Percentiles rank a stretch among this genome's conserved stretches.
Evolutionary conservation across 208 protist genomes (phyloP).

Genomic region (Trypanosoma scelopori): DNA sequence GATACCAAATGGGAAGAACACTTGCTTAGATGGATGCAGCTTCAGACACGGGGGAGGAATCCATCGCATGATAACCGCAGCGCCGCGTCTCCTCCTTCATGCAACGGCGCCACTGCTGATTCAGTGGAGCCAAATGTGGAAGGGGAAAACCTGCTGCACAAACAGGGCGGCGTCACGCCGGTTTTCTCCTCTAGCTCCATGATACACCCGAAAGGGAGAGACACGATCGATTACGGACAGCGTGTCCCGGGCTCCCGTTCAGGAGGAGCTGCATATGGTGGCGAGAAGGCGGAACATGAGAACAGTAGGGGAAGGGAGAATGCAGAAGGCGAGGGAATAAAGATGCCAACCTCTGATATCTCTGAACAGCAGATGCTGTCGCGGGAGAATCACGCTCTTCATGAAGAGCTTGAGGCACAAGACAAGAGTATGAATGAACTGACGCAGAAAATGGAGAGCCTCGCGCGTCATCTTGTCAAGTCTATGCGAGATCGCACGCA

Average conservation of each 20-base stretch:
- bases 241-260: background rate
- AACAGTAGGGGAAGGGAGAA: background rate
- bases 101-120: background rate
- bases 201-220: background rate
- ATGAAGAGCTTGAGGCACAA: slow-evolving; percentile 44
- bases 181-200: background rate
- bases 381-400: slow-evolving; percentile 47
- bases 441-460: slow-evolving; percentile 68
- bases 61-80: background rate
- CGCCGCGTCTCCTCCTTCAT: background rate
- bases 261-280: background rate
- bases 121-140: background rate
- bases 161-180: background rate
- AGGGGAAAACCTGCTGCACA: background rate
- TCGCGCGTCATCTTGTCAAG: slow-evolving; percentile 79
- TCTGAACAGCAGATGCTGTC: slow-evolving; percentile 11
- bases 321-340: background rate
- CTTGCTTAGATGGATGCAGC: background rate
- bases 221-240: background rate
- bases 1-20: slow-evolving; percentile 16
- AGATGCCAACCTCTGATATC: background rate
- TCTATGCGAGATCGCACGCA: slow-evolving; percentile 66
- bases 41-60: background rate
- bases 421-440: slow-evolving; percentile 43
- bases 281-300: background rate